phyloP scores from a whole-genome alignment of 208 protist species.

The Trypanosoma lewisi region DNA sequence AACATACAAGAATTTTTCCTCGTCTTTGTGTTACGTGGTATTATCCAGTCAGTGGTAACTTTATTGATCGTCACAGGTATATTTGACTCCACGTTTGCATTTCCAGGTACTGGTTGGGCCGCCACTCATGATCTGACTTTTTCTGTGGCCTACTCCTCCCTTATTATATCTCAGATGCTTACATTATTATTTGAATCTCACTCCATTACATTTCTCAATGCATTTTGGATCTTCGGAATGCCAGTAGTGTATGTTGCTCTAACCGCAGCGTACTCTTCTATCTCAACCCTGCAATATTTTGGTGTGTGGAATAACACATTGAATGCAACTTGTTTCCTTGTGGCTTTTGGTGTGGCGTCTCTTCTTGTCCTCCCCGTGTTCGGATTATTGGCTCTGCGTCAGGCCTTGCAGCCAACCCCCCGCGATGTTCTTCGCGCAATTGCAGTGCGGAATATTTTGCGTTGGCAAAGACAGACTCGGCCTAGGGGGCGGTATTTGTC shows the following conservation, averaged over 20 bases:
- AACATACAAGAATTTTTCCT: slow-evolving; percentile 65
- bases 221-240: slow-evolving; percentile 66
- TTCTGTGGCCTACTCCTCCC: slow-evolving; percentile 79
- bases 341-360: slow-evolving; percentile 38
- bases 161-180: slow-evolving; percentile 86
- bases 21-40: slow-evolving; percentile 63
- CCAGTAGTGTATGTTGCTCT: slow-evolving; percentile 55
- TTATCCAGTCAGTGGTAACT: slow-evolving; percentile 68
- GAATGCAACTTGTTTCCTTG: slow-evolving; percentile 31
- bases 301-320: slow-evolving; percentile 57
- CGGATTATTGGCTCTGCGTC: slow-evolving; percentile 25
- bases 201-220: slow-evolving; percentile 70
- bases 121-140: slow-evolving; percentile 72
- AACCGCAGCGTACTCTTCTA: slow-evolving; percentile 45
- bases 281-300: slow-evolving; percentile 49
- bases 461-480: neutral
- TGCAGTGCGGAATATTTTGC: slow-evolving; percentile 27
- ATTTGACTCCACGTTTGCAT: slow-evolving; percentile 43
- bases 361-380: slow-evolving; percentile 49
- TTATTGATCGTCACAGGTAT: slow-evolving; percentile 50
- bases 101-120: slow-evolving; percentile 27
- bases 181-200: slow-evolving; percentile 87
- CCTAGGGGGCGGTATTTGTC: slow-evolving; percentile 9
- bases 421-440: slow-evolving; percentile 54
- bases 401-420: slow-evolving; percentile 31